phyloP scores from a whole-genome alignment of 441 rosid species.

The Breynia disticha region DNA sequence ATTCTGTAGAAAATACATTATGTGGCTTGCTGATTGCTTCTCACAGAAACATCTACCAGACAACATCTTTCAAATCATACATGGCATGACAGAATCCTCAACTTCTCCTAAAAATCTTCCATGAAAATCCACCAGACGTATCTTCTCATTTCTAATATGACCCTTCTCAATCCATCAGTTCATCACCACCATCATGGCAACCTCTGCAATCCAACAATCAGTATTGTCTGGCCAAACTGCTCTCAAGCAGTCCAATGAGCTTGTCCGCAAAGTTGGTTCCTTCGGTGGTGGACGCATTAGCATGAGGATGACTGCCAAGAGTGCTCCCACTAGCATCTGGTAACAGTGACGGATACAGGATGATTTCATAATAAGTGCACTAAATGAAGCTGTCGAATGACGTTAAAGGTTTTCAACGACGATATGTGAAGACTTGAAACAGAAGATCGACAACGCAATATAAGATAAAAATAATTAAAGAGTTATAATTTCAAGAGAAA shows the following conservation, averaged over 20 bases:
- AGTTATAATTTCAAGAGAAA: too few relatives aligned
- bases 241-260: slow-evolving; percentile 48
- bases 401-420: too few relatives aligned
- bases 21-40: slow-evolving; percentile 10
- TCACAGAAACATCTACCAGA: too few relatives aligned
- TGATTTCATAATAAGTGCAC: too few relatives aligned
- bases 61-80: slow-evolving; percentile 21
- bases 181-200: slow-evolving; percentile 33
- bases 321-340: slow-evolving; percentile 85
- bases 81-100: slow-evolving; percentile 21
- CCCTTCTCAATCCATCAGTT: neutral
- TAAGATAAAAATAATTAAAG: too few relatives aligned
- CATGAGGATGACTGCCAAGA: slow-evolving; percentile 77
- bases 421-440: too few relatives aligned
- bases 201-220: slow-evolving; percentile 58
- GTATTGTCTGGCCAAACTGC: slow-evolving; percentile 57
- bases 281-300: slow-evolving; percentile 46
- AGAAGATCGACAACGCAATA: too few relatives aligned
- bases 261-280: slow-evolving; percentile 41
- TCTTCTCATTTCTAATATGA: slow-evolving; percentile 30
- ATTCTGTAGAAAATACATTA: neutral
- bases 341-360: too few relatives aligned
- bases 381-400: too few relatives aligned
- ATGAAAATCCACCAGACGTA: slow-evolving; percentile 36
- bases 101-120: slow-evolving; percentile 21